Evolutionary conservation across 805 yeast genomes (phyloP), one percentile per base, ranked within the genome.

Genomic region (Sugiyamaella floridensis): DNA sequence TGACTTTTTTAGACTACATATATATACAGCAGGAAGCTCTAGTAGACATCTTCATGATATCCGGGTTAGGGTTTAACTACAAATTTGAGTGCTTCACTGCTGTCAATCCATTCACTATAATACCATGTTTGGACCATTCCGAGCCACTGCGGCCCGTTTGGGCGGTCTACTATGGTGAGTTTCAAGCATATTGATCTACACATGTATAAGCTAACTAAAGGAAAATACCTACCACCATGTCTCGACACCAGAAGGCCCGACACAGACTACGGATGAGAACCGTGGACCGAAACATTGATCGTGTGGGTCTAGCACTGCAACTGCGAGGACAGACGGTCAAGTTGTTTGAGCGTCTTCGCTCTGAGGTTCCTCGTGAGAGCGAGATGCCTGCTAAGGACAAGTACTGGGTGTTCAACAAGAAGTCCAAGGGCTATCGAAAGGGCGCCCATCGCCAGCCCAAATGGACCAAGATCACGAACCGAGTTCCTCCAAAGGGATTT

Each of bases 341-440:
- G 47, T 66, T 67, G 52, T 60, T 77, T 4, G 67, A 67, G 28
- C 55, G 65, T 22, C 65, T 78, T 49, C 71, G 71, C 63, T 55
- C 59, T n/a, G 71, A 72, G 18, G 66, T 85, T 63, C 97, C 97
- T 41, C 85, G 81, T 63, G 96, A 89, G 63, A 59, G 68, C 34
- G 89, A 89, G 55, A 90, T 92, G 97, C 63, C 70, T 1, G 76
- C 96, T 7, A 75, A 70, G 58, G 95, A 93, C 71, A 92, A 92
- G 70, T 93, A 93, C 71, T 83, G 95, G 45, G 84, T 89, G 1
- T 92, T 86, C 72, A 82, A 81, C 70, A 85, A 79, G 68, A 81
- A 81, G 62, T 78, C 83, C 12, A 81, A 77, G 63, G 83, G 83
- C 18, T 93, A 92, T 71, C 81, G 98, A 73, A 92, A 89, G 72